These are phyloP conservation scores for Fraxinus anomala DNA, from an alignment of 257 asterid genomes.

Conservation along the genomic window DNA sequence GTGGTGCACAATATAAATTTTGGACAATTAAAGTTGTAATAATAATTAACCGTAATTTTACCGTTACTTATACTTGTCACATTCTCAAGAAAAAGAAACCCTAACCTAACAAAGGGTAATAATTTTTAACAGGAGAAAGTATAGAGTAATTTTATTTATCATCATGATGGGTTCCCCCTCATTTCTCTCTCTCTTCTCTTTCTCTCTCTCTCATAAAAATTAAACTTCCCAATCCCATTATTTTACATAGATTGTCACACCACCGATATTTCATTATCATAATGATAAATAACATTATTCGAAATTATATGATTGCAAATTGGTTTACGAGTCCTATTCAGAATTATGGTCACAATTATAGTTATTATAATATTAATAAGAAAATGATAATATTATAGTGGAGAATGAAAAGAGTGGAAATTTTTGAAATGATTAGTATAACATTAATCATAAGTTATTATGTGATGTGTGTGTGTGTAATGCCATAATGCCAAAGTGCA, in stretches of 20 bases:
- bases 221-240: too few relatives aligned
- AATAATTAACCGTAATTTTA: background rate
- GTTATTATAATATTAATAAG: slow-evolving; percentile 27
- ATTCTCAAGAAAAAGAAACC: slow-evolving; percentile 27
- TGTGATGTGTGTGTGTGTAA: slow-evolving; percentile 12
- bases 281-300: too few relatives aligned
- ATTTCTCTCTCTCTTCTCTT: too few relatives aligned
- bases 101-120: slow-evolving; percentile 32
- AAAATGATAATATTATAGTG: slow-evolving; percentile 22
- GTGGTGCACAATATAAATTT: slow-evolving; percentile 5
- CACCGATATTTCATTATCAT: too few relatives aligned
- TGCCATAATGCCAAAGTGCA: slow-evolving; percentile 10
- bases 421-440: slow-evolving; percentile 26
- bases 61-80: slow-evolving; percentile 20
- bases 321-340: slow-evolving; percentile 52
- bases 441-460: slow-evolving; percentile 19
- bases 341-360: slow-evolving; percentile 36
- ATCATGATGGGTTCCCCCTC: too few relatives aligned
- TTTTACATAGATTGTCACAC: too few relatives aligned
- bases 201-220: too few relatives aligned
- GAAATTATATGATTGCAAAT: slow-evolving; percentile 41
- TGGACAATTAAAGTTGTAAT: background rate
- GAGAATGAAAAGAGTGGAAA: slow-evolving; percentile 15
- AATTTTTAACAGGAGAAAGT: slow-evolving; percentile 19
- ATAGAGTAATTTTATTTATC: too few relatives aligned